A percentile compares a stretch with the other conserved stretches of the same genome.
Evolutionary conservation across 129 eudicot species (phyloP).

Genomic region (Helianthus annuus): HanXRQr2.0-SUNRISE NC_035434.2:83410681-83411180

Average conservation of each 20-base stretch:
- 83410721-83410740: no score
- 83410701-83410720: neutral
- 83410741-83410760: neutral
- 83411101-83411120: no score
- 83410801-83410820: neutral
- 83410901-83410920: slow-evolving; percentile 49
- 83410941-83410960: slow-evolving; percentile 56
- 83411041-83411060: neutral
- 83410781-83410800: neutral
- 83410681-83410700: neutral
- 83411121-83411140: no score
- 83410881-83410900: slow-evolving; percentile 58
- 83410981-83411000: slow-evolving; percentile 43
- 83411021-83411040: slow-evolving; percentile 60
- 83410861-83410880: slow-evolving; percentile 55
- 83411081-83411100: no score
- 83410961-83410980: slow-evolving; percentile 48
- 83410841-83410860: slow-evolving; percentile 71
- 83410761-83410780: neutral
- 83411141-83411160: no score
- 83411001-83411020: slow-evolving; percentile 57
- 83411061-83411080: no score
- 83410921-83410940: slow-evolving; percentile 49
- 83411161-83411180: no score
- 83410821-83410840: slow-evolving; percentile 57